Base-by-base conservation (phyloP, 768 basidiomycete genomes). In the Amanita inopinata region DNA sequence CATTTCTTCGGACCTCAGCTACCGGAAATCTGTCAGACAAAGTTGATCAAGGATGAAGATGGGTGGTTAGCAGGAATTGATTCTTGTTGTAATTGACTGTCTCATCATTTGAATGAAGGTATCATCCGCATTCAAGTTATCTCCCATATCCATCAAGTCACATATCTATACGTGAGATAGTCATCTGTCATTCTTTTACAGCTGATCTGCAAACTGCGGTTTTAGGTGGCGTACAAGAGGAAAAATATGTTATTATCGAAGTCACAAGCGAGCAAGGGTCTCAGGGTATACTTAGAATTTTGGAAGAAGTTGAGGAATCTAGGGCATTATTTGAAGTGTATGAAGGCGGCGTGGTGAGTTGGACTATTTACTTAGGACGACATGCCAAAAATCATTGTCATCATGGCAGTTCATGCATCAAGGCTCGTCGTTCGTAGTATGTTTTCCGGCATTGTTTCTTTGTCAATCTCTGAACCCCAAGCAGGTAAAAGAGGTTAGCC, bases 261-360 rank as follows among this genome's bases (percentile, higher is more conserved):
- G 54, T 85, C 68, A 10, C 68, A 62, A 33, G 52, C 61, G 1
- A 56, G 56, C 18, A 53, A 59, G 23, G n/a, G n/a, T 51, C 61
- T 5, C 15, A 52, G 24, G 6, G 5, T 19, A 36, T 58, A 0
- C 58, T 62, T 14, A 64, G 56, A 12, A 66, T 86, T 23, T 53
- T 94, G 6, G 90, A 94, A 61, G 87, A 92, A 55, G 66, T 89
- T 17, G 91, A 93, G 59, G 59, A 81, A 31, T 88, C 84, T 15
- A 67, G 90, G 22, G 87, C 88, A 0, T 61, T 90, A 42, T 94
- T 92, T 50, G 91, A 93, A 58, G 63, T 86, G 6, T 94, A 92
- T 52, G 89, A 92, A 61, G 91, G 90, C 9, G 89, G 80, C 3
- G 78, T 93, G 48, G 85, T 86, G 58, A 49, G 68, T 65, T 19